phyloP scores from a whole-genome alignment of 768 basidiomycete genomes.

The Xerocomellus dryophilus region DNA sequence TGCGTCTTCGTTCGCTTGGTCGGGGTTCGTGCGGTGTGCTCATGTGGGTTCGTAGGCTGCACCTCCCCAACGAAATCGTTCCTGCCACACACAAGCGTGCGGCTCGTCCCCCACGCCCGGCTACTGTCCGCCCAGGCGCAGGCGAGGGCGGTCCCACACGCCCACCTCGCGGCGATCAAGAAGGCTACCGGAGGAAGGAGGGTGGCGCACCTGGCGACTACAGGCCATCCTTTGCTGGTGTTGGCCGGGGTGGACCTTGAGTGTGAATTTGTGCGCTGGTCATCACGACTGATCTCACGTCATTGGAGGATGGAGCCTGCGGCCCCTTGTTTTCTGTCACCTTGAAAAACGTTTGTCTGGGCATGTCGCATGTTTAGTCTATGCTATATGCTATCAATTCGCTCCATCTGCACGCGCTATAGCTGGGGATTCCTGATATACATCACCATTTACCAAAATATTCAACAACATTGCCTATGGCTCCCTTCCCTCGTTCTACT shows the following conservation, averaged over 20 bases:
- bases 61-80: conserved; percentile 94
- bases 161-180: conserved; percentile 83
- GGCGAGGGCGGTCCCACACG: conserved; percentile 82
- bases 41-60: conserved; percentile 56
- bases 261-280: conserved; percentile 38
- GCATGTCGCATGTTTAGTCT: conserved; percentile 28
- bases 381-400: conserved; percentile 24
- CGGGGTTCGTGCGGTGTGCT: not conserved
- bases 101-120: conserved; percentile 80
- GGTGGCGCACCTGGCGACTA: conserved; percentile 84
- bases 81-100: conserved; percentile 98
- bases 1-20: conserved; percentile 21
- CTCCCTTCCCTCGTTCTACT: not conserved
- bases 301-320: not conserved
- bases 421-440: not conserved
- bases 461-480: conserved; percentile 42
- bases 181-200: conserved; percentile 89
- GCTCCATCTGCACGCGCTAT: not conserved
- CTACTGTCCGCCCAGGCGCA: conserved; percentile 65
- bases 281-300: not conserved
- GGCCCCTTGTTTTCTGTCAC: not conserved
- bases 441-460: conserved; percentile 38
- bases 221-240: conserved; percentile 84
- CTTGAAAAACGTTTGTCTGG: conserved; percentile 25
- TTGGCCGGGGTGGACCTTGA: conserved; percentile 84